Base-by-base conservation (phyloP, 257 asterid genomes). In the Linderniella brevidens region DNA sequence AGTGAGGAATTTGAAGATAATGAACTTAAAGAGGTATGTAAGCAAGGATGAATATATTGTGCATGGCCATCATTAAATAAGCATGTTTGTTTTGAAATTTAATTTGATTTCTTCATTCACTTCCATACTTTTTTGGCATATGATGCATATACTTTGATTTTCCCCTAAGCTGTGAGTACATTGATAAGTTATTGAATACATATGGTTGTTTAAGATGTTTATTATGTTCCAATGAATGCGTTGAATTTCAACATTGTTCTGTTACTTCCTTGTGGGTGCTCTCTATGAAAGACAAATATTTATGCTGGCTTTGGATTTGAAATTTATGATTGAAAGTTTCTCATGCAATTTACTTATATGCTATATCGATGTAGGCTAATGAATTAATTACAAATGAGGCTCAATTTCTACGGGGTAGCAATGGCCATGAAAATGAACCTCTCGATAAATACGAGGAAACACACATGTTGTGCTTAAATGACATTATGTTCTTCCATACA, bases 371-470 rank as follows among this genome's bases (percentile, higher is more conserved):
- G 11, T 35, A 88, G 97, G 93, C 99, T 19, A 86, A 76, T 46
- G 50, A 67, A 55, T 67, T 82, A 57, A 79, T 90, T 39, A 61
- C 66, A 71, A 75, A 67, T 0, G 96, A 82, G 60, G 64, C 62
- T 54, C 62, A 64, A 40, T 70, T 65, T 68, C 72, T 86, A 48
- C 64, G 80, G 51, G n/a, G 65, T 66, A 19, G 80, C 94, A 48
- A 73, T 90, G 94, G 99, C 36, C 96, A 90, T 50, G 93, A 75
- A 69, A 66, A 61, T 55, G 92, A 82, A 63, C 67, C 96, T 37
- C 54, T 77, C 35, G 92, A 82, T 55, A 93, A 64, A 49, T 86
- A 69, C 60, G 69, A 79, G 35, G 95, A 90, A 67, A 94, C 86
- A 17, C 99, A 90, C 62, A 57, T 52, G 17, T 79, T 86, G 47